Conservation (phyloP, 768 basidiomycete species). For the Royoungia palumana region DNA sequence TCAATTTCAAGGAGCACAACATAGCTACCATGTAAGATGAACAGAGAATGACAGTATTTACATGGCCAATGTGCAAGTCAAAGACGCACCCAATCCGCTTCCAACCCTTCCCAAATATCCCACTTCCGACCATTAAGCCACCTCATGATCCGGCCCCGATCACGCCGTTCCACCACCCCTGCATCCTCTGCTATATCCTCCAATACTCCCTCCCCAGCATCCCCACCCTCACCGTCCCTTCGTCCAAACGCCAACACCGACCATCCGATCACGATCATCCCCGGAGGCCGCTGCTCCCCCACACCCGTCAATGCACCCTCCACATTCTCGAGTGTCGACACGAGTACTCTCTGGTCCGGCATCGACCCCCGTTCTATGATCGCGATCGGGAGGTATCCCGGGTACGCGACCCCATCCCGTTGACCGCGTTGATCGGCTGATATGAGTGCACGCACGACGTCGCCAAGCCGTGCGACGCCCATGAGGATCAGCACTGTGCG, state of each 20-base stretch:
- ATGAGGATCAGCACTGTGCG: slow-evolving; percentile 86
- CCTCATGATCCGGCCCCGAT: slow-evolving; percentile 43
- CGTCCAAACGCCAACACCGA: slow-evolving; percentile 62
- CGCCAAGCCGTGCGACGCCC: slow-evolving; percentile 85
- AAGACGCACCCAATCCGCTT: no score
- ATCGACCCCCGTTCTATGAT: slow-evolving; percentile 94
- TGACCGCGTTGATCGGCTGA: slow-evolving; percentile 32
- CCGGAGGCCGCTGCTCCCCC: slow-evolving; percentile 90
- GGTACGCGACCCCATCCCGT: slow-evolving; percentile 61
- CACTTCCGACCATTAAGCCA: no score
- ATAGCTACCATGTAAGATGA: no score
- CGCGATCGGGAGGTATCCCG: slow-evolving; percentile 76
- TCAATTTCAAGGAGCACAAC: no score
- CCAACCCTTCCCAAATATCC: no score
- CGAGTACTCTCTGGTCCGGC: slow-evolving; percentile 85
- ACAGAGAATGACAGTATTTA: no score
- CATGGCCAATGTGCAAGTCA: no score
- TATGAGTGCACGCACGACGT: slow-evolving; percentile 64
- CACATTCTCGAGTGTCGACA: slow-evolving; percentile 73
- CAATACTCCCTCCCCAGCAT: slow-evolving; percentile 64
- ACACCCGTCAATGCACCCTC: slow-evolving; percentile 64
- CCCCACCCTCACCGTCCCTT: slow-evolving; percentile 37
- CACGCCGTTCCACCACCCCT: slow-evolving; percentile 16
- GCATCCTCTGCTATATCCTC: slow-evolving; percentile 54
- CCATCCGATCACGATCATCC: slow-evolving; percentile 97